Evolutionary conservation across 2,329 filamentous ascomycete genomes (phyloP), one percentile per base, ranked within the genome.

Genomic region (Tolypocladium album): DNA sequence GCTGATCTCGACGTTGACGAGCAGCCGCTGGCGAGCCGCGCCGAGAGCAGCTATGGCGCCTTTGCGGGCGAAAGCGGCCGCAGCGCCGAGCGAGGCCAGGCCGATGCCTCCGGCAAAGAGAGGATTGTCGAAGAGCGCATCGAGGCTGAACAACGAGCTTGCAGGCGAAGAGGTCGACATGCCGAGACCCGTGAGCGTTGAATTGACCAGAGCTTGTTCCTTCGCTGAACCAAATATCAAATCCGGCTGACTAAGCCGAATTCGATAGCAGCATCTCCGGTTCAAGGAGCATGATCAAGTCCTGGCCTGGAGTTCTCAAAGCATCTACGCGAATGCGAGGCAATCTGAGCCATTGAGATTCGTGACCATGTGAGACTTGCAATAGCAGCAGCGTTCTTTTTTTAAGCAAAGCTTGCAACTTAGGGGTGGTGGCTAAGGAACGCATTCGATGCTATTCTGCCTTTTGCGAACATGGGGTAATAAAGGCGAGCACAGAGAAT

Each of bases 1-100:
- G 73, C 90, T 93, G 74, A 99, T 96, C 75, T 99, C 94, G 68
- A 99, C 86, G 68, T 97, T 92, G 67, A 97, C 90, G 38, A 99
- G 86, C 76, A 99, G 85, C 56, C 93, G 90, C 58, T 88, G 87
- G 57, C 90, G 89, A 61, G 96, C 76, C 60, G 95, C 80, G 52
- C 83, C 82, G n/a, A 88, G 86, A 59, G 86, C 86, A 67, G 86
- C 80, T 62, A 92, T 83, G 61, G 89, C 73, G 40, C 89, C 90
- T 69, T 88, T 88, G 64, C 94, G 91, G 38, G 87, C 90, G 66
- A 96, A 84, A 15, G 91, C 88, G 39, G 92, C 83, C 47, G 84
- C 88, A 40, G 92, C 90, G 64, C 92, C 94, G 58, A 99, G 81
- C 38, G 89, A 90, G 62, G 92, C 94, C 58, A 99, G 88, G 66